These are phyloP conservation scores for Chalciporus piperatoides DNA, from an alignment of 1,284 basidiomycete species.

Conservation along the genomic window DNA sequence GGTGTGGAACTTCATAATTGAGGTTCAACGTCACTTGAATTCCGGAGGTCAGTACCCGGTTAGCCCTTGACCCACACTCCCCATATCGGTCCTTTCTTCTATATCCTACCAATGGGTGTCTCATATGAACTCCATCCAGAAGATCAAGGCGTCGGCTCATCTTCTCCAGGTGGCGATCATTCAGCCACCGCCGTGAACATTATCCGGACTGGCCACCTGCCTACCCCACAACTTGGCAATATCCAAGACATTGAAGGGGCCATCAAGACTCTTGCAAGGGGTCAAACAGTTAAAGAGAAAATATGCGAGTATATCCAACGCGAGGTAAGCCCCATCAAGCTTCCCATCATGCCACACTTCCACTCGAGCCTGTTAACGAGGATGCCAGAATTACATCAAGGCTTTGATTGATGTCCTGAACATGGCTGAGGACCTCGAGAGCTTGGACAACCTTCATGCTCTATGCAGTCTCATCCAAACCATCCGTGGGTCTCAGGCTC, in stretches of 20 bases:
- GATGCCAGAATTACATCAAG: constrained; percentile 79
- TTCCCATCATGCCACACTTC: background rate
- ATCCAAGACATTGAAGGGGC: constrained; percentile 74
- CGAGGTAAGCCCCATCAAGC: constrained; percentile 47
- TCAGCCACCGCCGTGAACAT: constrained; percentile 60
- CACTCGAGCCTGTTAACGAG: constrained; percentile 11
- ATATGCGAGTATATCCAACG: constrained; percentile 80
- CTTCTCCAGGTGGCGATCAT: constrained; percentile 58
- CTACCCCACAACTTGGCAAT: constrained; percentile 65
- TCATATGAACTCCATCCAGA: constrained; percentile 34
- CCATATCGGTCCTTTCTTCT: constrained; percentile 1
- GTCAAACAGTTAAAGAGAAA: constrained; percentile 67
- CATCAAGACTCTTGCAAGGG: constrained; percentile 66
- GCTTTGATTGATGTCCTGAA: constrained; percentile 80
- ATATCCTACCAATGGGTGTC: constrained; percentile 16
- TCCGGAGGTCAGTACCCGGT: constrained; percentile 46
- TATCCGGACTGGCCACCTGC: constrained; percentile 67
- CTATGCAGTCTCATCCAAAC: constrained; percentile 93
- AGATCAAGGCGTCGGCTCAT: constrained; percentile 45
- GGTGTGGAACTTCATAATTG: constrained; percentile 96
- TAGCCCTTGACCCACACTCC: constrained; percentile 13
- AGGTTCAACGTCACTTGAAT: constrained; percentile 87
- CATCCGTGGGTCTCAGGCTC: constrained; percentile 64
- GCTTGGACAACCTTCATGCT: constrained; percentile 83
- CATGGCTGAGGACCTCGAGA: constrained; percentile 91